Conservation (phyloP, 192 early-diverging fungal species). For the Geranomyces variabilis region DNA sequence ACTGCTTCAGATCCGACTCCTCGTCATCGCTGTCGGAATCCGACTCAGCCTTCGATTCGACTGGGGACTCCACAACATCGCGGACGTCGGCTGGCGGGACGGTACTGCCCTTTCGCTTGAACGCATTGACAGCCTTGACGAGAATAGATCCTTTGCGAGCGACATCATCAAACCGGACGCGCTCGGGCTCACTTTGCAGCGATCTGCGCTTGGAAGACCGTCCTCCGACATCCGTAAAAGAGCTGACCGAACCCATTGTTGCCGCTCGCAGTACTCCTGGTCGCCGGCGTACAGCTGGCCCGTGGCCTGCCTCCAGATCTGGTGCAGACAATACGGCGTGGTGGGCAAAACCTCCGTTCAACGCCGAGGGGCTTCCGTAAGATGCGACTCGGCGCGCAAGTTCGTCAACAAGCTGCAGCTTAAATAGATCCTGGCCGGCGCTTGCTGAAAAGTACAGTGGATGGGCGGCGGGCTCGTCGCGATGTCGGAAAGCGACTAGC, state of each 20-base stretch:
- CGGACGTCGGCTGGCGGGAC: background rate
- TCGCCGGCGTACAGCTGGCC: background rate
- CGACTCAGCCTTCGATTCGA: background rate
- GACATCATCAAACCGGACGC: no score
- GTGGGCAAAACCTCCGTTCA: background rate
- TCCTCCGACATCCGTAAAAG: conserved; percentile 1
- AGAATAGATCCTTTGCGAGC: no score
- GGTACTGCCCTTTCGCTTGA: background rate
- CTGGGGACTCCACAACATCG: background rate
- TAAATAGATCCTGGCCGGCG: conserved; percentile 31
- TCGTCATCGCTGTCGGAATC: background rate
- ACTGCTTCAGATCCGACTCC: conserved; percentile 14
- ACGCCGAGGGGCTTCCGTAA: conserved; percentile 15
- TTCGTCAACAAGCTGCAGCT: conserved; percentile 37
- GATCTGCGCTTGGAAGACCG: no score
- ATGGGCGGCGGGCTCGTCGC: conserved; percentile 12
- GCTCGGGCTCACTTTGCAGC: no score
- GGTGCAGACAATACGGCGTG: background rate
- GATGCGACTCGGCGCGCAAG: conserved; percentile 42
- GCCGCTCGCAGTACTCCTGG: conserved; percentile 8
- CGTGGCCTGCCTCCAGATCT: background rate
- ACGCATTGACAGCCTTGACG: background rate
- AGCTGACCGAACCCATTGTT: conserved; percentile 16
- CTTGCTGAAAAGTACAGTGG: conserved; percentile 28
- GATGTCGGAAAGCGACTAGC: conserved; percentile 14